Percentiles rank a stretch among this genome's conserved stretches.
phyloP scores from a whole-genome alignment of 495 filamentous ascomycete species.

The Hyaloscypha finlandica region DNA sequence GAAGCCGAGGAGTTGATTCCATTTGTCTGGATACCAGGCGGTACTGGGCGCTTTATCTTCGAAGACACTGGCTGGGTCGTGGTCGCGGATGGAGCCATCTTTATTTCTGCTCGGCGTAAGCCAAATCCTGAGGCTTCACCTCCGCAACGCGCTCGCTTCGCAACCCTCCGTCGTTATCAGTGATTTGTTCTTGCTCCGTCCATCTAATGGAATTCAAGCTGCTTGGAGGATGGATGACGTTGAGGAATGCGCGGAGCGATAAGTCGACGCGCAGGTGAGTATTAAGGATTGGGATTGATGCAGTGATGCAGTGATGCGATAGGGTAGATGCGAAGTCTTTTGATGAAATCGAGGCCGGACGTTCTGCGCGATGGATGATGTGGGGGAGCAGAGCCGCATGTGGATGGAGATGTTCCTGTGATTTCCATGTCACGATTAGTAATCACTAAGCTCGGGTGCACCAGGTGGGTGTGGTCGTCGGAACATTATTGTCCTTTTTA shows the following conservation, averaged over 20 bases:
- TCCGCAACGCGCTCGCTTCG: slow-evolving; percentile 2
- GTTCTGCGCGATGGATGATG: slow-evolving; percentile 1
- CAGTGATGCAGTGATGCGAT: neutral
- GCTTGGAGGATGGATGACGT: neutral
- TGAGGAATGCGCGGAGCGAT: neutral
- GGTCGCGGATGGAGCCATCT: slow-evolving; percentile 32
- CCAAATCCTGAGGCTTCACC: slow-evolving; percentile 3
- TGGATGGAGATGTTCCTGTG: neutral
- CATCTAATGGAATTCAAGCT: neutral
- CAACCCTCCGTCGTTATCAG: slow-evolving; percentile 5
- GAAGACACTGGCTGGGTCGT: slow-evolving; percentile 23
- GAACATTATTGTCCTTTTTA: no score
- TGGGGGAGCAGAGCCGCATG: slow-evolving; percentile 11
- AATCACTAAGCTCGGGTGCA: no score
- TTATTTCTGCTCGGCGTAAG: neutral
- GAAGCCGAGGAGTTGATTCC: slow-evolving; percentile 58
- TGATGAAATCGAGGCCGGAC: slow-evolving; percentile 2
- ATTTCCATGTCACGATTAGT: no score
- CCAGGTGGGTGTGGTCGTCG: no score
- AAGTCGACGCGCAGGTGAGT: neutral
- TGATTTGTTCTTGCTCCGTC: slow-evolving; percentile 1
- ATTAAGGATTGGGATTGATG: neutral
- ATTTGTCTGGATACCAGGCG: slow-evolving; percentile 50
- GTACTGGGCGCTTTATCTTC: slow-evolving; percentile 75
- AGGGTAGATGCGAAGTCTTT: neutral